These are phyloP conservation scores for Diutina siamensis DNA, from an alignment of 1,139 yeast species.

Conservation along the genomic window DNA sequence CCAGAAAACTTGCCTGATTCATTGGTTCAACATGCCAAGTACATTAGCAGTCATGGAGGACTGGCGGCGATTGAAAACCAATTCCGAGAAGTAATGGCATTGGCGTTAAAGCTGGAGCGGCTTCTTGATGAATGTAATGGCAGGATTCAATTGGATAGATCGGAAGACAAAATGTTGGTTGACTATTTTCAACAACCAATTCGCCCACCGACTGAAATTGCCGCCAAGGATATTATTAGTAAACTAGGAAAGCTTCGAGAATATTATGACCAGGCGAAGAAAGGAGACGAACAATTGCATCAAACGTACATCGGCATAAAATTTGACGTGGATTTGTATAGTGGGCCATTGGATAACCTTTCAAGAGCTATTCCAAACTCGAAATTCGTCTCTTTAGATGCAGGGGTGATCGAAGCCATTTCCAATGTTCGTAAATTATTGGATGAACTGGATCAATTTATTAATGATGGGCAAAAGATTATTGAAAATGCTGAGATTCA, in stretches of 20 bases:
- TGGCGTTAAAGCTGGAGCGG: conserved; percentile 29
- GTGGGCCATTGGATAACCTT: neutral
- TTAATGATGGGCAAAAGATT: conserved; percentile 25
- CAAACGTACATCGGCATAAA: neutral
- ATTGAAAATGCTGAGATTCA: conserved; percentile 32
- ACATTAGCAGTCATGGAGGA: conserved; percentile 48
- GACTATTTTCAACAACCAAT: conserved; percentile 8
- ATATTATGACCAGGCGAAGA: neutral
- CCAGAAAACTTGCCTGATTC: conserved; percentile 56
- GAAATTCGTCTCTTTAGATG: neutral
- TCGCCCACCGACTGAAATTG: neutral
- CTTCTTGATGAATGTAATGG: conserved; percentile 34
- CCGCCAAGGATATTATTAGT: neutral
- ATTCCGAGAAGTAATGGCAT: conserved; percentile 32
- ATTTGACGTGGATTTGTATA: neutral
- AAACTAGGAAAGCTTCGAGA: neutral
- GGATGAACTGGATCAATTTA: conserved; percentile 16
- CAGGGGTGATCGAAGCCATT: conserved; percentile 14
- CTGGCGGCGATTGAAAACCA: conserved; percentile 26
- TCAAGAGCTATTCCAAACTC: neutral
- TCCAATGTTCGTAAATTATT: conserved; percentile 32
- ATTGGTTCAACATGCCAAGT: conserved; percentile 42
- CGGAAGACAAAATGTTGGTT: conserved; percentile 45
- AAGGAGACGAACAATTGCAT: neutral
- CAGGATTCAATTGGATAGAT: conserved; percentile 36